Base-by-base conservation (phyloP, 257 asterid species). In the Misopates orontium region DNA sequence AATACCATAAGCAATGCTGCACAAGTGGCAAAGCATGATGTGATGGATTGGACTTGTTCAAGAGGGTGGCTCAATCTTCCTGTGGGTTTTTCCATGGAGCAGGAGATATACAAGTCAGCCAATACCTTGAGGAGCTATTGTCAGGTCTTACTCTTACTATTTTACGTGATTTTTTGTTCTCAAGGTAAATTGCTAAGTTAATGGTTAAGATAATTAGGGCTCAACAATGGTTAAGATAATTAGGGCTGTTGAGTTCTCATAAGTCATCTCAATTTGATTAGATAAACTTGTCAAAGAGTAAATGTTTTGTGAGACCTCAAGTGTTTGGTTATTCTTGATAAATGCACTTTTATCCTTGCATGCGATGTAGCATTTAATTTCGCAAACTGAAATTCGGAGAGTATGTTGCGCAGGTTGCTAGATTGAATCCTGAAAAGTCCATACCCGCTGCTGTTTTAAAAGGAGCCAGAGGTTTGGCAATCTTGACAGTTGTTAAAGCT, bases 21-120 rank as follows among this genome's bases (percentile, higher is more conserved):
- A 21, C 99, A 94, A 82, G 80, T 62, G 32, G 98, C 98, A 15
- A 94, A 84, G 89, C 97, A 94, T 80, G 98, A 94, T 75, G 98
- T 94, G 75, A 87, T 81, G 87, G 99, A 94, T 71, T 94, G 99
- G 99, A 94, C 99, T 79, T 80, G 89, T 65, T 65, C 88, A 24
- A 84, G 99, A 82, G 96, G 96, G 63, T 94, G 99, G 98, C 57
- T 94, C 75, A 94, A 94, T 80, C 94, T 94, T 82, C 99, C 99
- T 21, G 84, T 94, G 67, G 99, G 99, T 40, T 71, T 94, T 61
- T 85, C 96, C 54, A 94, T 91, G 98, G 98, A 94, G 84, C 88
- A 94, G 61, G 99, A 94, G 64, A 88, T 94, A 64, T 94, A 85
- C 83, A 94, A 94, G 79, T 77, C 99, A 8, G 68, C 91, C 44